Percentiles rank a stretch among this genome's conserved stretches.
These are phyloP conservation scores for Pyracantha coccinea DNA, from an alignment of 331 rosid species.

Conservation along the genomic window DNA sequence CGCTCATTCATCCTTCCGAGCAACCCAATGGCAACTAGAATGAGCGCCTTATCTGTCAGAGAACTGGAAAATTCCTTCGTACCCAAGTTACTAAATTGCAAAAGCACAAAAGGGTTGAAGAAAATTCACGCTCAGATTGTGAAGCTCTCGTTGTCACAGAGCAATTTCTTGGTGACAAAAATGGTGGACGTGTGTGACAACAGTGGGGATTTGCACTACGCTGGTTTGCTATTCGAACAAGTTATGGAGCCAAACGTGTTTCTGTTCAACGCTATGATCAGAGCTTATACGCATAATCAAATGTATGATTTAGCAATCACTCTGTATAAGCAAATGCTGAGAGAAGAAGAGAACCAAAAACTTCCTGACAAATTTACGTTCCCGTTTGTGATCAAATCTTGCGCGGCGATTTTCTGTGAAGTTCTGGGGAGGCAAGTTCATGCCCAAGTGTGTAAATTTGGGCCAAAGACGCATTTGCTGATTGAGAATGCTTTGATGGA, in stretches of 20 bases:
- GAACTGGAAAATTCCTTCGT: constrained; percentile 48
- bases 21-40: constrained; percentile 15
- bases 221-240: constrained; percentile 40
- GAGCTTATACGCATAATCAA: constrained; percentile 41
- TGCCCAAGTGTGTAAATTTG: constrained; percentile 48
- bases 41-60: constrained; percentile 15
- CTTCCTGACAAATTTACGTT: constrained; percentile 54
- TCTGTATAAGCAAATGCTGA: constrained; percentile 46
- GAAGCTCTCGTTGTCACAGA: constrained; percentile 48
- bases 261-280: constrained; percentile 53
- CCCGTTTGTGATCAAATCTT: constrained; percentile 58
- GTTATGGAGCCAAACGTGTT: constrained; percentile 45
- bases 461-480: constrained; percentile 27
- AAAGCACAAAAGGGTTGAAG: constrained; percentile 26
- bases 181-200: constrained; percentile 57
- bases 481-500: constrained; percentile 48
- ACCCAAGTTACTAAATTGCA: constrained; percentile 40
- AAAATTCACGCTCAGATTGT: constrained; percentile 46
- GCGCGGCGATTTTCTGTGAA: constrained; percentile 33
- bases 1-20: constrained; percentile 27
- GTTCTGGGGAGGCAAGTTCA: constrained; percentile 55
- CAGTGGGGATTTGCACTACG: constrained; percentile 32
- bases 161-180: constrained; percentile 63
- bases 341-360: constrained; percentile 8
- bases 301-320: constrained; percentile 22